phyloP scores from a whole-genome alignment of 192 early-diverging fungal genomes.

The Oehlia diaphana region DNA sequence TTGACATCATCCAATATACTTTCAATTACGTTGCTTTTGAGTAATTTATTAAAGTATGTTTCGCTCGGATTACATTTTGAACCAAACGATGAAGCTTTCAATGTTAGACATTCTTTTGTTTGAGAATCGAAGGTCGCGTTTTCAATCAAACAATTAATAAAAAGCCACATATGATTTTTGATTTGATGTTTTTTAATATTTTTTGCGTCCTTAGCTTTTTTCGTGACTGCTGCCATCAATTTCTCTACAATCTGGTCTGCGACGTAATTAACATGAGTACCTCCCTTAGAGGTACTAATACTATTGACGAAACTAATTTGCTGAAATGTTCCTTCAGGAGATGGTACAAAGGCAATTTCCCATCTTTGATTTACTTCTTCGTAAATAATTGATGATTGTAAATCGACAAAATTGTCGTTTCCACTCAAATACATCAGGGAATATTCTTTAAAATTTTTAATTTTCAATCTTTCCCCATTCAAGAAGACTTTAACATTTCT shows the following conservation, averaged over 20 bases:
- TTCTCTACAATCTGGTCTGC: slow-evolving; percentile 74
- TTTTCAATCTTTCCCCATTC: slow-evolving; percentile 78
- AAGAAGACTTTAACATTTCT: slow-evolving; percentile 83
- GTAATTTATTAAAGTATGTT: not conserved
- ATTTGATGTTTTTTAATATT: slow-evolving; percentile 80
- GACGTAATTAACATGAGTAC: slow-evolving; percentile 87
- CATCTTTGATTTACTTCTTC: slow-evolving; percentile 81
- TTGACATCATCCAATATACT: slow-evolving; percentile 70
- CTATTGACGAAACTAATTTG: slow-evolving; percentile 92
- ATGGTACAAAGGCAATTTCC: slow-evolving; percentile 89
- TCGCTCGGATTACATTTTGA: slow-evolving; percentile 46
- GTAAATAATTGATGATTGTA: slow-evolving; percentile 63
- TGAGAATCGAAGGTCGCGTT: slow-evolving; percentile 98
- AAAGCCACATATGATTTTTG: slow-evolving; percentile 90
- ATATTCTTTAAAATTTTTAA: slow-evolving; percentile 92
- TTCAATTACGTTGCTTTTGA: slow-evolving; percentile 86
- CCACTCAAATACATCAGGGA: slow-evolving; percentile 69
- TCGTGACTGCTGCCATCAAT: slow-evolving; percentile 68
- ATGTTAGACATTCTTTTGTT: slow-evolving; percentile 95
- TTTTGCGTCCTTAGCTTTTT: slow-evolving; percentile 65
- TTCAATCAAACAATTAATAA: slow-evolving; percentile 91
- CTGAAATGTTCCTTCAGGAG: slow-evolving; percentile 86
- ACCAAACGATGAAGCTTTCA: slow-evolving; percentile 73
- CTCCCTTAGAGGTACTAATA: slow-evolving; percentile 94
- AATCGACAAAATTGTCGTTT: slow-evolving; percentile 4